Evolutionary conservation across 176 grass and related monocot genomes (phyloP), one percentile per base, ranked within the genome.

Genomic region (Areca catechu): DNA sequence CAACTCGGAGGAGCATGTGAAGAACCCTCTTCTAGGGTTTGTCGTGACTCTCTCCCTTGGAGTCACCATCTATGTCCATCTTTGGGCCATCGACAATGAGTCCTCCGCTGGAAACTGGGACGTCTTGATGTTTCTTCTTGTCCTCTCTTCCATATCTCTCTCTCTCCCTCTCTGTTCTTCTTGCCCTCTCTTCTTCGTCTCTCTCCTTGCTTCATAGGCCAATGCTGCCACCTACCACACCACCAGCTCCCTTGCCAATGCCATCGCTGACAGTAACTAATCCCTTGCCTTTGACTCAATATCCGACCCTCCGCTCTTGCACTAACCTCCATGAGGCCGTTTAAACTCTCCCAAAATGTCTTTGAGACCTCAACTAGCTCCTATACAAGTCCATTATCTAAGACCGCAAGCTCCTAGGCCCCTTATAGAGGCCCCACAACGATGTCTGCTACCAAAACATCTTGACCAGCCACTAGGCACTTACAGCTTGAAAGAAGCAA

Each of bases 311-410:
- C 17, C 78, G 87, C 1, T 74, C 84, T 18, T 86, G 84, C 15
- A 78, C 87, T 7, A 75, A 80, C 55, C 79, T 98, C 14, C 82
- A 88, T 7, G 75, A 88, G 66, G 76, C 78, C 16, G 73, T 98
- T 15, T 60, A 71, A 0, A 81, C 87, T 0, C 65, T 92, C 25
- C 66, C 75, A 15, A 84, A 98, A 43, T 92, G 76, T 37, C 86
- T 98, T 19, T 80, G 78, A 4, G 93, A 98, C 74, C 83, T 98
- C 0, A 83, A 98, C 53, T 88, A 92, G 22, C 87, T 98, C 25
- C 74, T 92, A 0, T 90, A 98, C 24, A 88, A 98, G 37, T 81
- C 87, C 25, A 85, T 86, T 20, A 77, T 98, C 60, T 81, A 88
- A 0, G 87, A 98, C 12, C 79, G 84, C n/a, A 98, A 83, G 76